Percentiles rank a stretch among this genome's conserved stretches.
Evolutionary conservation across 257 asterid species (phyloP).

Genomic region (Eustoma russellianum): DNA sequence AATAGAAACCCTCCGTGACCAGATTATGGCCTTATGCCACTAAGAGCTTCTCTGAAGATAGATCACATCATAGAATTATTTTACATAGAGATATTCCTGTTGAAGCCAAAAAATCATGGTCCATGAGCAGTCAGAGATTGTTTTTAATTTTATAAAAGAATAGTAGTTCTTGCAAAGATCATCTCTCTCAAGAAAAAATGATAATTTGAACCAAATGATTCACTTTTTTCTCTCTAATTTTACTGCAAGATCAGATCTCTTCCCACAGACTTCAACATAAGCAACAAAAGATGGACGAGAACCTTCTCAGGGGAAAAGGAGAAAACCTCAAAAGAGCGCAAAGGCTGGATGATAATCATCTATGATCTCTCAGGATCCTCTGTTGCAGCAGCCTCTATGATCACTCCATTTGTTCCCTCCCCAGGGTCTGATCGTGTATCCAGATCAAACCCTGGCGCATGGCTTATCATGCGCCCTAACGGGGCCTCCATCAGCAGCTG

Average conservation of each 20-base stretch:
- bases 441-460: constrained; percentile 77
- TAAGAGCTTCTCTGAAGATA: no score
- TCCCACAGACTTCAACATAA: constrained; percentile 54
- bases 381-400: constrained; percentile 91
- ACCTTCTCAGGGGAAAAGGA: constrained; percentile 41
- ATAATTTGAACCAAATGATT: no score
- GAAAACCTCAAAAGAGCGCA: constrained; percentile 51
- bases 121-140: no score
- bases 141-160: no score
- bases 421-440: constrained; percentile 75
- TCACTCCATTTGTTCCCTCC: constrained; percentile 83
- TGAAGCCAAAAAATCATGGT: no score
- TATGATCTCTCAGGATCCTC: constrained; percentile 86
- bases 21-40: no score
- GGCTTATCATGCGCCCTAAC: constrained; percentile 79
- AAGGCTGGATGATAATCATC: constrained; percentile 76
- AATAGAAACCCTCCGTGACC: no score
- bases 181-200: no score
- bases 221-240: background rate
- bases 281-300: constrained; percentile 54
- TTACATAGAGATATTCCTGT: no score
- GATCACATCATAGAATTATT: no score
- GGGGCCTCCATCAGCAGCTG: constrained; percentile 65
- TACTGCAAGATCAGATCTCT: constrained; percentile 39
- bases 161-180: no score